Evolutionary conservation across 2,329 filamentous ascomycete genomes (phyloP).

Genomic region (Ophiosphaerella herpotricha): DNA sequence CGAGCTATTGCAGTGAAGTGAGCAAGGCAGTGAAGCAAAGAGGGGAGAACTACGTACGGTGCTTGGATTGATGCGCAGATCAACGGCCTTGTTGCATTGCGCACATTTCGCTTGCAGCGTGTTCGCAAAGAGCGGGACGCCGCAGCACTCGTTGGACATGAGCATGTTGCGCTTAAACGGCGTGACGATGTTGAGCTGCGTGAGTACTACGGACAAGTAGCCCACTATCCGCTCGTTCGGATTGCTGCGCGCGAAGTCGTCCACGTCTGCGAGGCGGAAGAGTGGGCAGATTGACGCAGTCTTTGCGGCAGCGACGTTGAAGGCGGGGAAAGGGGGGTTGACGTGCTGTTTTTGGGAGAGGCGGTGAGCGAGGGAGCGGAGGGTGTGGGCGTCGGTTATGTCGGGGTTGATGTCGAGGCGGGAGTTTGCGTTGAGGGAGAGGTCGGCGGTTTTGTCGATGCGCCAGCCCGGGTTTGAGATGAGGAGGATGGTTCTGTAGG

Average conservation of each 20-base stretch:
- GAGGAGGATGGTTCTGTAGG: constrained; percentile 57
- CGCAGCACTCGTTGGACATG: constrained; percentile 57
- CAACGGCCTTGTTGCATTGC: constrained; percentile 45
- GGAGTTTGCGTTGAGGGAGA: constrained; percentile 51
- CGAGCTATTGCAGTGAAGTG: constrained; percentile 34
- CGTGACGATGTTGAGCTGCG: constrained; percentile 48
- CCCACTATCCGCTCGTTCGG: constrained; percentile 46
- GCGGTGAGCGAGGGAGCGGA: constrained; percentile 55
- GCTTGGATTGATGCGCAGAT: constrained; percentile 49
- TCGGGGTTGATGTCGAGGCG: constrained; percentile 61
- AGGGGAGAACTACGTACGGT: constrained; percentile 34
- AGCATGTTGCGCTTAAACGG: constrained; percentile 51
- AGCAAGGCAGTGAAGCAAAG: too few relatives aligned
- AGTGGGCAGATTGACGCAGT: constrained; percentile 40
- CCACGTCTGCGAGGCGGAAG: constrained; percentile 52
- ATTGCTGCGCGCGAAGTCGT: constrained; percentile 43
- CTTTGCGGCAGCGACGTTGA: constrained; percentile 28
- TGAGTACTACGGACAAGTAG: constrained; percentile 52
- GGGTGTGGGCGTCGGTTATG: constrained; percentile 59
- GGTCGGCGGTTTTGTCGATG: constrained; percentile 41
- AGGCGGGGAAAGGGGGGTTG: constrained; percentile 54
- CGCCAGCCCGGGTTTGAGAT: constrained; percentile 53
- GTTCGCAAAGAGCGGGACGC: constrained; percentile 60
- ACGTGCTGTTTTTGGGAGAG: constrained; percentile 57
- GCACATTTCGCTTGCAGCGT: constrained; percentile 45